Conservation (phyloP, 2,329 filamentous ascomycete genomes). For the Ilyonectria robusta region DNA sequence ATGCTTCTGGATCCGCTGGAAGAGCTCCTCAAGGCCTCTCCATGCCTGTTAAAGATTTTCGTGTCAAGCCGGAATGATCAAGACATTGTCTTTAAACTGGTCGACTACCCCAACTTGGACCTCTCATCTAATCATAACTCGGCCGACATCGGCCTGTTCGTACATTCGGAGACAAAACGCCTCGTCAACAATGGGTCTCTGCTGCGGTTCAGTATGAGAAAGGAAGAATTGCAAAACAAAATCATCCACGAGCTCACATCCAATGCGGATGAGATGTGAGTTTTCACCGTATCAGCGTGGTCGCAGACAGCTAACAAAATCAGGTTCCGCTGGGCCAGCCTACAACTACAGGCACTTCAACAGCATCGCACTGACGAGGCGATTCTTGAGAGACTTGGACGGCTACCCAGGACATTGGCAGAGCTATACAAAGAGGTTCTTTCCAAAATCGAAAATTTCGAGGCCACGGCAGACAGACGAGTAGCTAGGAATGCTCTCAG, state of each 20-base stretch:
- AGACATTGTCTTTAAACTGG: constrained; percentile 13
- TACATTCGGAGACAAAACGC: constrained; percentile 7
- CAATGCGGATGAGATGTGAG: constrained; percentile 3
- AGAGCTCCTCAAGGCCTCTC: constrained; percentile 6
- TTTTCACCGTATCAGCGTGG: neutral
- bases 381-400: no score
- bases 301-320: neutral
- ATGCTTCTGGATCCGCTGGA: no score
- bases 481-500: no score
- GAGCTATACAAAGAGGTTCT: no score
- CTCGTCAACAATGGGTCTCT: constrained; percentile 2
- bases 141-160: constrained; percentile 9
- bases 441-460: neutral
- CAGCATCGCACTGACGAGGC: neutral
- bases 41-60: constrained; percentile 20
- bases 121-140: constrained; percentile 12
- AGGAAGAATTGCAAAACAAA: neutral
- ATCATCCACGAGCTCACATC: constrained; percentile 9
- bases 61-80: constrained; percentile 14
- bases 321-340: constrained; percentile 12
- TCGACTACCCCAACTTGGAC: constrained; percentile 11
- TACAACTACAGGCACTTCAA: constrained; percentile 2
- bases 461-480: no score
- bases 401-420: no score
- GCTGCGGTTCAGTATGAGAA: neutral